phyloP scores from a whole-genome alignment of 352 stramenopile species.

The Aphanomyces euteiches region DNA sequence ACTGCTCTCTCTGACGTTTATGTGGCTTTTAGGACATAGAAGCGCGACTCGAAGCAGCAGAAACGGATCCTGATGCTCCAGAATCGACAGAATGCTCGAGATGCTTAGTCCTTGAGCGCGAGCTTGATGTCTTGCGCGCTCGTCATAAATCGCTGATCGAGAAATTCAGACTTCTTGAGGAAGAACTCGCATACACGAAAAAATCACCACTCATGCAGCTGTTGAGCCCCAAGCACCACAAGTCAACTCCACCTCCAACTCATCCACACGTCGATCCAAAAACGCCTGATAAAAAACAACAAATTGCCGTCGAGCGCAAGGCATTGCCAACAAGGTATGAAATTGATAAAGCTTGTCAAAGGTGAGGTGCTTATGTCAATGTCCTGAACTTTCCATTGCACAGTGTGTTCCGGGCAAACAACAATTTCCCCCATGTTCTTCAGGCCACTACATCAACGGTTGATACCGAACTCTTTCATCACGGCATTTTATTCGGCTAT shows the following conservation, averaged over 20 bases:
- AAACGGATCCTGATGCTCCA: neutral
- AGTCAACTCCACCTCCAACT: neutral
- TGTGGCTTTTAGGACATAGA: neutral
- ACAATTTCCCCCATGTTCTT: conserved; percentile 25
- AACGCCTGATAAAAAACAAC: neutral
- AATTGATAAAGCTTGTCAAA: conserved; percentile 22
- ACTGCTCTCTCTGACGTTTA: no score
- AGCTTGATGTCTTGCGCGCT: conserved; percentile 20
- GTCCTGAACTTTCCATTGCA: neutral
- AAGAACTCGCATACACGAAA: neutral
- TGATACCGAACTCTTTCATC: conserved; percentile 8
- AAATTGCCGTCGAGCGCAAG: neutral
- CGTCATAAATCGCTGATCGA: conserved; percentile 13
- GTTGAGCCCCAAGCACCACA: neutral
- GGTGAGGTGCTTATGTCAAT: neutral
- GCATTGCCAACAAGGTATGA: neutral
- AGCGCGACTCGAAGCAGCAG: neutral
- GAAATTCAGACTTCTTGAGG: conserved; percentile 14
- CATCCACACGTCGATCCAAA: neutral
- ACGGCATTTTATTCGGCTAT: conserved; percentile 26
- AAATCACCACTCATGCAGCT: conserved; percentile 8
- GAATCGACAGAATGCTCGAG: neutral
- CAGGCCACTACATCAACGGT: neutral
- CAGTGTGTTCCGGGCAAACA: conserved; percentile 25
- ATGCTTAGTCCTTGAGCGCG: conserved; percentile 19